These are phyloP conservation scores for Closterium sp. DNA, from an alignment of 139 green algal genomes.

Conservation along the genomic window DNA sequence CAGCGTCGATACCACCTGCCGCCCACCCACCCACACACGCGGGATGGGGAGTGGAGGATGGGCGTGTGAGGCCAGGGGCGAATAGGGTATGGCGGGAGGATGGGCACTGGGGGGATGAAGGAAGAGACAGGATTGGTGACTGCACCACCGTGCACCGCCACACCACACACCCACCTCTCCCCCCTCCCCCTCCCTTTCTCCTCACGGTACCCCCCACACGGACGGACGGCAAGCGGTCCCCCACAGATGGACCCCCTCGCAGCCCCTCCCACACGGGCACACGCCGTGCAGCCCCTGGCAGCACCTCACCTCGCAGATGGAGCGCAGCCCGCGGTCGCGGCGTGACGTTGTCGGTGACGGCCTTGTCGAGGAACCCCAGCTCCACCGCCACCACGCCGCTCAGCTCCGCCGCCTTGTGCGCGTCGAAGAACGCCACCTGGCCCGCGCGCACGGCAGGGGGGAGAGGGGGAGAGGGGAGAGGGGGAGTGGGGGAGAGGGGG, in stretches of 20 bases:
- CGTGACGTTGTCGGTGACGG: slow-evolving; percentile 40
- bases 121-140: background rate
- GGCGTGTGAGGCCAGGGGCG: background rate
- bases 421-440: slow-evolving; percentile 32
- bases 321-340: slow-evolving; percentile 38
- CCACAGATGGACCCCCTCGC: too few relatives aligned
- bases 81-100: background rate
- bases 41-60: too few relatives aligned
- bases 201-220: too few relatives aligned
- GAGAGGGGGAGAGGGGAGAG: background rate
- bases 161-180: too few relatives aligned
- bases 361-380: slow-evolving; percentile 8
- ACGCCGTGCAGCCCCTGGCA: too few relatives aligned
- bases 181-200: too few relatives aligned
- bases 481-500: background rate
- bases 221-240: too few relatives aligned
- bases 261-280: too few relatives aligned
- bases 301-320: slow-evolving; percentile 33
- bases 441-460: background rate
- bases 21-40: too few relatives aligned
- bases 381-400: slow-evolving; percentile 30
- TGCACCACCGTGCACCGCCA: too few relatives aligned
- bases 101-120: background rate
- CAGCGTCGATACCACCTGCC: slow-evolving; percentile 9
- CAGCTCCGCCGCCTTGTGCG: slow-evolving; percentile 42